A percentile compares a stretch with the other conserved stretches of the same genome.
Evolutionary conservation across 768 basidiomycete genomes (phyloP).

Genomic region (Leucocoprinus leucothites): DNA sequence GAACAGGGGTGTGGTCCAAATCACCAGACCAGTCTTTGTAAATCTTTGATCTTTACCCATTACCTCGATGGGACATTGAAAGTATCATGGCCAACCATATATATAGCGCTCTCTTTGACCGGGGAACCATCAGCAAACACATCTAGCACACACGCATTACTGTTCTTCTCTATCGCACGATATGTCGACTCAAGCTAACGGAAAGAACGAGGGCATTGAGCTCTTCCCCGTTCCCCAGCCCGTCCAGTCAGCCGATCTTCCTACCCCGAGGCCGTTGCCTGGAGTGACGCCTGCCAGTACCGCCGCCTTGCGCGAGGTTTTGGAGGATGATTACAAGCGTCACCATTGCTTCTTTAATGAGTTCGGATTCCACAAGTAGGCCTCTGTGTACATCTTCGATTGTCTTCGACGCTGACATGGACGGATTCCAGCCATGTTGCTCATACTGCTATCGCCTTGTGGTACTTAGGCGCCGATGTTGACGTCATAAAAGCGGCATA

Average conservation of each 20-base stretch:
- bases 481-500: constrained; percentile 36
- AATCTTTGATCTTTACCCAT: no score
- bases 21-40: no score
- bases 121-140: neutral
- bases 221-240: constrained; percentile 4
- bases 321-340: constrained; percentile 50
- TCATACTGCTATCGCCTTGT: constrained; percentile 58
- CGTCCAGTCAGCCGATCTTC: neutral
- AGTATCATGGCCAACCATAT: no score
- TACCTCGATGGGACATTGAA: no score
- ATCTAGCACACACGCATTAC: neutral
- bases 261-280: constrained; percentile 19
- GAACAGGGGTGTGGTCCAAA: no score
- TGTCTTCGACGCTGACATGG: constrained; percentile 29
- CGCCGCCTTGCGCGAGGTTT: constrained; percentile 31
- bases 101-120: neutral
- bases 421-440: constrained; percentile 40
- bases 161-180: neutral
- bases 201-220: neutral
- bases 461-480: constrained; percentile 53
- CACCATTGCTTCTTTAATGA: constrained; percentile 56
- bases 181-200: neutral
- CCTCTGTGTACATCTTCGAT: neutral
- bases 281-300: constrained; percentile 37
- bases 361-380: constrained; percentile 33